phyloP scores from a whole-genome alignment of 306 rosid species.

The Pyrus communis region DNA sequence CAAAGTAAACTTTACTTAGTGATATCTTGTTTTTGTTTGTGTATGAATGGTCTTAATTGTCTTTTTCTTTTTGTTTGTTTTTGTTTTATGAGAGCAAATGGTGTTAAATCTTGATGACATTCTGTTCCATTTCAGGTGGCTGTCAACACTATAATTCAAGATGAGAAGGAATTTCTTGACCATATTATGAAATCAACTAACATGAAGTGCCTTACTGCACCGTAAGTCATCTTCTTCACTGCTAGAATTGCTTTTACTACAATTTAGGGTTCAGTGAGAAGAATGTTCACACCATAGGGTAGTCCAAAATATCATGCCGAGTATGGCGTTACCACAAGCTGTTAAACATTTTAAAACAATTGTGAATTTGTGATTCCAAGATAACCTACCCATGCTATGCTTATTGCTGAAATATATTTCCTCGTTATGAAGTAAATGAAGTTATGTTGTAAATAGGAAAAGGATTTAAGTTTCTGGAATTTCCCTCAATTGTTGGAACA shows the following conservation, averaged over 20 bases:
- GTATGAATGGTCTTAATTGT: not conserved
- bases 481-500: not conserved
- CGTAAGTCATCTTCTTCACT: constrained; percentile 41
- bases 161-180: constrained; percentile 74
- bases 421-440: not conserved
- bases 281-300: not conserved
- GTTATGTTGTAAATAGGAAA: not conserved
- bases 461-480: not conserved
- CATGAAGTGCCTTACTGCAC: constrained; percentile 87
- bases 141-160: constrained; percentile 72
- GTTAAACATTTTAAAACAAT: not conserved
- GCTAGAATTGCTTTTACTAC: not conserved
- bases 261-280: not conserved
- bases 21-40: not conserved
- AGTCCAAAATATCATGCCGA: not conserved
- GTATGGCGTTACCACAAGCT: not conserved
- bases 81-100: not conserved
- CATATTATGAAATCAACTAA: constrained; percentile 86
- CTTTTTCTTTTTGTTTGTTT: too few relatives aligned
- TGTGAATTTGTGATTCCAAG: not conserved
- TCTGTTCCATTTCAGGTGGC: constrained; percentile 55
- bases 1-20: not conserved
- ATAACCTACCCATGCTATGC: not conserved
- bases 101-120: not conserved
- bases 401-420: not conserved